These are phyloP conservation scores for Rhododendron vialii DNA, from an alignment of 148 eudicot species.

Conservation along the genomic window DNA sequence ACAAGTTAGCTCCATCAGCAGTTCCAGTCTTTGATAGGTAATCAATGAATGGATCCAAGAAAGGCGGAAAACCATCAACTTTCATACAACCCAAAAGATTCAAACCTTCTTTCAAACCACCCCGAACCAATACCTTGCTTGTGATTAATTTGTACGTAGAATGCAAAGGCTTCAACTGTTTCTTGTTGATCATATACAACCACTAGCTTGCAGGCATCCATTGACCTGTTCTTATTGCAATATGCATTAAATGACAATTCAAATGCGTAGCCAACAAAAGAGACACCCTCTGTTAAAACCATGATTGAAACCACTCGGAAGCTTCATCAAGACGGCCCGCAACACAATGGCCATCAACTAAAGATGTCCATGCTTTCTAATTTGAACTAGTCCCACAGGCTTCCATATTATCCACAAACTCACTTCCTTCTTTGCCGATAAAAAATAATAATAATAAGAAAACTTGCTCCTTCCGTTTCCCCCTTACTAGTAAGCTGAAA, in stretches of 20 bases:
- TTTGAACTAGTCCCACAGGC: no score
- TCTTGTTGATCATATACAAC: constrained; percentile 35
- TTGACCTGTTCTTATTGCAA: constrained; percentile 41
- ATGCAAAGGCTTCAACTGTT: constrained; percentile 37
- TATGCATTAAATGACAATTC: constrained; percentile 25
- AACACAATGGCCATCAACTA: no score
- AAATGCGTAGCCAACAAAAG: no score
- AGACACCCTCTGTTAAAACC: no score
- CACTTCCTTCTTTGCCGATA: no score
- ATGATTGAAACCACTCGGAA: no score
- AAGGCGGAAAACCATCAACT: constrained; percentile 70
- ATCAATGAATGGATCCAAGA: constrained; percentile 48
- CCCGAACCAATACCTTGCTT: constrained; percentile 43
- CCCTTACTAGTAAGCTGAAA: no score
- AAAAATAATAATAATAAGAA: no score
- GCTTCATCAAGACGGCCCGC: no score
- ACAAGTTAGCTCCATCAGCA: constrained; percentile 51
- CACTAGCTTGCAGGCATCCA: constrained; percentile 53
- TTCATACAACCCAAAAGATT: constrained; percentile 60
- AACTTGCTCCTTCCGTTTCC: no score
- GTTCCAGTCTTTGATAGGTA: constrained; percentile 52
- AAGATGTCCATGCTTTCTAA: no score
- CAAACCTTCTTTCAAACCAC: constrained; percentile 52
- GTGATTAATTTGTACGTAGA: constrained; percentile 55
- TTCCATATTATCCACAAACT: no score